phyloP scores from a whole-genome alignment of 805 yeast genomes.

The Metschnikowia kofuensis region DNA sequence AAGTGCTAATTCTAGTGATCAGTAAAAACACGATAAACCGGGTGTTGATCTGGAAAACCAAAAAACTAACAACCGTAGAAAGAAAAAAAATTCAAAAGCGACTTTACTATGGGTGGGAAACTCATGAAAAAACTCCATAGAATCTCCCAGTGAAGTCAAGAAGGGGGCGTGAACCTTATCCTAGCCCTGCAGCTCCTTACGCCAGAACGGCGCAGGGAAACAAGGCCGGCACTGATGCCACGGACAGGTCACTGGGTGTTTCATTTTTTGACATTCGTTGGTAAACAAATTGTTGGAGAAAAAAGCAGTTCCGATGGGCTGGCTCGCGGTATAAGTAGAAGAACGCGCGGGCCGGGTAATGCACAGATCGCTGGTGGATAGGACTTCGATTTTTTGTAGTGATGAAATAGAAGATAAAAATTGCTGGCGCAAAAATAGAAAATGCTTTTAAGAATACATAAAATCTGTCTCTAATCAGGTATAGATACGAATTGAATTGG shows the following conservation, averaged over 20 bases:
- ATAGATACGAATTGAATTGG: too few relatives aligned
- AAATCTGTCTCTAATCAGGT: too few relatives aligned
- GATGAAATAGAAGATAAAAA: too few relatives aligned
- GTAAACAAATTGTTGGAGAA: slow-evolving; percentile 24
- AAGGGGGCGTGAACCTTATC: slow-evolving; percentile 19
- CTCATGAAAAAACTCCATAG: slow-evolving; percentile 19
- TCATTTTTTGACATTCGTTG: slow-evolving; percentile 30
- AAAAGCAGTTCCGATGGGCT: background rate
- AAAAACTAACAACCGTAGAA: slow-evolving; percentile 30
- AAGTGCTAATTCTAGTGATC: slow-evolving; percentile 41
- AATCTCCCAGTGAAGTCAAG: slow-evolving; percentile 11
- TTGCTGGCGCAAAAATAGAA: too few relatives aligned
- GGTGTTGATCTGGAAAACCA: slow-evolving; percentile 38
- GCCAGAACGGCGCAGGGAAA: slow-evolving; percentile 25
- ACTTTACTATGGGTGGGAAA: slow-evolving; percentile 7
- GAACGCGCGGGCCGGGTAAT: slow-evolving; percentile 19
- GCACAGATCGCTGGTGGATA: background rate
- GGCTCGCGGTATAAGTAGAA: slow-evolving; percentile 1
- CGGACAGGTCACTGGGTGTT: slow-evolving; percentile 28
- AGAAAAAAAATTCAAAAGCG: slow-evolving; percentile 27
- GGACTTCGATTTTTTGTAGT: background rate
- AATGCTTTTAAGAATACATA: too few relatives aligned
- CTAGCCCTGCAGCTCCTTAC: slow-evolving; percentile 12
- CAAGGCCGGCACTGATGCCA: slow-evolving; percentile 18
- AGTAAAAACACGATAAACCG: slow-evolving; percentile 47